phyloP scores from a whole-genome alignment of 2,329 filamentous ascomycete species.

The Trichoderma pleuroti region DNA sequence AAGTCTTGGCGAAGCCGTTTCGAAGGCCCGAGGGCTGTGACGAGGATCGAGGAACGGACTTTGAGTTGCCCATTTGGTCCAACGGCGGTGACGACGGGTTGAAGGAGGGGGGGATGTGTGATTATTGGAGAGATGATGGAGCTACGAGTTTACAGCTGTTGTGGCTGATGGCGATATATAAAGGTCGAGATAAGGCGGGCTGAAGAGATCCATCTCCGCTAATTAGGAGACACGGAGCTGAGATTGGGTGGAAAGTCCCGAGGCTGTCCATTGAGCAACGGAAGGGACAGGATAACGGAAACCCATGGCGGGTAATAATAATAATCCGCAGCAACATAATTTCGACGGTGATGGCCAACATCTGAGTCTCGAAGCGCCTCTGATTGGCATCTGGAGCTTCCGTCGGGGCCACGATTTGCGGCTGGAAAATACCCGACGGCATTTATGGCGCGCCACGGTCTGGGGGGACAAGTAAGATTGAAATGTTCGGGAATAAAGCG shows the following conservation, averaged over 20 bases:
- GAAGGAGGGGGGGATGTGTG: background rate
- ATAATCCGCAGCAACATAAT: background rate
- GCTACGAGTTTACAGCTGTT: background rate
- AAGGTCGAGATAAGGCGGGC: slow-evolving; percentile 1
- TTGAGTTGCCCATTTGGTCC: slow-evolving; percentile 8
- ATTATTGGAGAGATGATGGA: background rate
- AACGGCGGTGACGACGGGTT: background rate
- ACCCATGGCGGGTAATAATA: slow-evolving; percentile 6
- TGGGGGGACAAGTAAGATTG: background rate
- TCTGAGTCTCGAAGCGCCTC: background rate
- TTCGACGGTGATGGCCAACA: background rate
- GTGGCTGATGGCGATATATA: slow-evolving; percentile 12
- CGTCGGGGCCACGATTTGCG: background rate
- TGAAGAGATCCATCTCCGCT: background rate
- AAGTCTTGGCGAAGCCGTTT: background rate
- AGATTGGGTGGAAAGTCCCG: slow-evolving; percentile 1
- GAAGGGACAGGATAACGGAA: background rate
- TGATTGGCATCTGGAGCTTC: slow-evolving; percentile 8
- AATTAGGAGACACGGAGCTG: background rate
- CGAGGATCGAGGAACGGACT: slow-evolving; percentile 2
- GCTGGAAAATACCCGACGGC: slow-evolving; percentile 10
- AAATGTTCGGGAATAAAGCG: background rate
- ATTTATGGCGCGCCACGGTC: background rate
- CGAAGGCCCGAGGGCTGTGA: slow-evolving; percentile 9
- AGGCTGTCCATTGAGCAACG: slow-evolving; percentile 1